Conservation (phyloP, 2,329 filamentous ascomycete genomes). For the Penicillium sp. region DNA sequence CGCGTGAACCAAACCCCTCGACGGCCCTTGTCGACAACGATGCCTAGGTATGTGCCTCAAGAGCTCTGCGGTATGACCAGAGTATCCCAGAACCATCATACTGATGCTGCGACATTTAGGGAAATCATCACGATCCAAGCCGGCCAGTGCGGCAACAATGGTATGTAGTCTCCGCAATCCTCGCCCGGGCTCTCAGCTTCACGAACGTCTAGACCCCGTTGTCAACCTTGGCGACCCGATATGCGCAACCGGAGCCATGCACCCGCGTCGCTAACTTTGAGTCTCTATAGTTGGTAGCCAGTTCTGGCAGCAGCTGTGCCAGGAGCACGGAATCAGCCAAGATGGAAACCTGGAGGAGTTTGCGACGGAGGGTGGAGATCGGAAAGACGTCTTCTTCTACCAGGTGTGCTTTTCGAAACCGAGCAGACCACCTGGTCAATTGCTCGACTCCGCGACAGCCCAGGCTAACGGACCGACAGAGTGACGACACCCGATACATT, state of each 20-base stretch:
- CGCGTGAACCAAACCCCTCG: conserved; percentile 29
- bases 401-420: conserved; percentile 48
- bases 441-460: neutral
- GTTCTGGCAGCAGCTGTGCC: conserved; percentile 98
- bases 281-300: conserved; percentile 75
- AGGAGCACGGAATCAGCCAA: conserved; percentile 96
- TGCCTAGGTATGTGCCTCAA: conserved; percentile 36
- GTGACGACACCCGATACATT: conserved; percentile 97
- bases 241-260: neutral
- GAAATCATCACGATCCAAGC: conserved; percentile 99
- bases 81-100: neutral
- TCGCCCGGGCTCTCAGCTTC: conserved; percentile 15
- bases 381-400: conserved; percentile 99
- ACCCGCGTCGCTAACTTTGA: conserved; percentile 30
- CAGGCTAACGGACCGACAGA: conserved; percentile 50
- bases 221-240: neutral
- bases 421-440: neutral
- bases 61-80: neutral
- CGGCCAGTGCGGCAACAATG: conserved; percentile 98
- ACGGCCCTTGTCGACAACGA: conserved; percentile 32
- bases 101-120: conserved; percentile 49
- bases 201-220: neutral
- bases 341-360: conserved; percentile 97
- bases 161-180: conserved; percentile 57
- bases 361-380: conserved; percentile 93